Conservation (phyloP, 1,139 yeast species). For the Nakaseomyces nivariensis region DNA sequence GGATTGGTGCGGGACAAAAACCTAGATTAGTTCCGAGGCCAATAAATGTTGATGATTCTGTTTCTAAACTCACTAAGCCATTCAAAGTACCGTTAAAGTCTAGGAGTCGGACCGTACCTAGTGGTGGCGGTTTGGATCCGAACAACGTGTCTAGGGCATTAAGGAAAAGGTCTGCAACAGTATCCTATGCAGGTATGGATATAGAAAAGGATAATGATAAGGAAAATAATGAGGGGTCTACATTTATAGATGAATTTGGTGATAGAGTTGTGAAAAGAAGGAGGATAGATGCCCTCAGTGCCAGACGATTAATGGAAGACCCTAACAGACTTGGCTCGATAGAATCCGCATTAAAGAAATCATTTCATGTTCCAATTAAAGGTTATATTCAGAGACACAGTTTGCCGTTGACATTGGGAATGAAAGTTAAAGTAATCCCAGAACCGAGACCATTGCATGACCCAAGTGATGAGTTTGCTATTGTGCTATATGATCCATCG, state of each 20-base stretch:
- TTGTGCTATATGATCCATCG: constrained; percentile 91
- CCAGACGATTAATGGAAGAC: constrained; percentile 34
- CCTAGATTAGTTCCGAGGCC: constrained; percentile 27
- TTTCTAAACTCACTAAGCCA: constrained; percentile 34
- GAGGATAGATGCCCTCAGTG: constrained; percentile 44
- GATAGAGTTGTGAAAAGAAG: constrained; percentile 8
- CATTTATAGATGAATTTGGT: constrained; percentile 3
- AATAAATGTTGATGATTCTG: constrained; percentile 21
- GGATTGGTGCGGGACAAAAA: constrained; percentile 30
- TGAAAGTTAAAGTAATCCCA: constrained; percentile 53
- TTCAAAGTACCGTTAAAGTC: constrained; percentile 37
- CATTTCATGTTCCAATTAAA: constrained; percentile 44
- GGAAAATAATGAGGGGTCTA: constrained; percentile 36
- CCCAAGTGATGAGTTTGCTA: constrained; percentile 88
- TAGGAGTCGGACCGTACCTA: constrained; percentile 15
- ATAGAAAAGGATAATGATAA: constrained; percentile 30
- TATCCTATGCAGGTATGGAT: constrained; percentile 17
- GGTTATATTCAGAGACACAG: constrained; percentile 32
- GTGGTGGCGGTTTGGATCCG: constrained; percentile 14
- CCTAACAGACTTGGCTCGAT: constrained; percentile 28
- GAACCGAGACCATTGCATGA: constrained; percentile 90
- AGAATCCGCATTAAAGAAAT: constrained; percentile 32
- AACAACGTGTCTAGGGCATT: constrained; percentile 31
- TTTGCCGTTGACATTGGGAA: constrained; percentile 74
- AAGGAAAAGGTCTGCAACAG: constrained; percentile 30